These are phyloP conservation scores for Eragrostis tef DNA, from an alignment of 202 grass and related monocot species.

Conservation along the genomic window DNA sequence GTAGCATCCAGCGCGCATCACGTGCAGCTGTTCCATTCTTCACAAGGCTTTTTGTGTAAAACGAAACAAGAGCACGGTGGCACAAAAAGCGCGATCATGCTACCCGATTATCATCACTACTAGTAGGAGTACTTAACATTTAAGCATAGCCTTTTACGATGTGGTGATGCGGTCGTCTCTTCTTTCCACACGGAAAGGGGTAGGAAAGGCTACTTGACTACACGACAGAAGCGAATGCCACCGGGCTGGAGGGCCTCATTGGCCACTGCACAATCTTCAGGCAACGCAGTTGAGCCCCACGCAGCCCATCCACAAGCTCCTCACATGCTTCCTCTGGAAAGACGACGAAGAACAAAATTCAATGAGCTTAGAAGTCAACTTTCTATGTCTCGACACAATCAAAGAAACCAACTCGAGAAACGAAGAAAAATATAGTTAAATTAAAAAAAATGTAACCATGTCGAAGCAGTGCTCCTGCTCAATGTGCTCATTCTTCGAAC, in stretches of 20 bases:
- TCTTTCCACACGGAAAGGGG: background rate
- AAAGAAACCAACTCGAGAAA: background rate
- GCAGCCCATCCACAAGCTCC: constrained; percentile 53
- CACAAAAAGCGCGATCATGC: background rate
- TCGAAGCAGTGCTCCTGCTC: too few relatives aligned
- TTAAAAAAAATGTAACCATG: too few relatives aligned
- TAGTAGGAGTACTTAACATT: too few relatives aligned
- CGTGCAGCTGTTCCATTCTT: background rate
- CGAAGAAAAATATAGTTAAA: background rate
- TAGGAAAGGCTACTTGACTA: background rate
- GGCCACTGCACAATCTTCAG: background rate
- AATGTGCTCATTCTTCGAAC: too few relatives aligned
- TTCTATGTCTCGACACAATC: background rate
- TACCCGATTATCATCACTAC: background rate
- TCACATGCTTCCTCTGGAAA: constrained; percentile 47
- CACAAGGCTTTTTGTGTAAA: background rate
- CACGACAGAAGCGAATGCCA: background rate
- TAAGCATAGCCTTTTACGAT: background rate
- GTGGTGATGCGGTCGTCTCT: constrained; percentile 3
- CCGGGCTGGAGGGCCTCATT: background rate
- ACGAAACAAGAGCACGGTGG: background rate
- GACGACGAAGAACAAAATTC: background rate
- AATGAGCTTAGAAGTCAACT: background rate
- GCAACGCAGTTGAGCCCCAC: constrained; percentile 53
- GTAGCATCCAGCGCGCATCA: background rate